A percentile compares a stretch with the other conserved stretches of the same genome.
These are phyloP conservation scores for Exophiala mesophila DNA, from an alignment of 2,329 filamentous ascomycete genomes.

Conservation along the genomic window DNA sequence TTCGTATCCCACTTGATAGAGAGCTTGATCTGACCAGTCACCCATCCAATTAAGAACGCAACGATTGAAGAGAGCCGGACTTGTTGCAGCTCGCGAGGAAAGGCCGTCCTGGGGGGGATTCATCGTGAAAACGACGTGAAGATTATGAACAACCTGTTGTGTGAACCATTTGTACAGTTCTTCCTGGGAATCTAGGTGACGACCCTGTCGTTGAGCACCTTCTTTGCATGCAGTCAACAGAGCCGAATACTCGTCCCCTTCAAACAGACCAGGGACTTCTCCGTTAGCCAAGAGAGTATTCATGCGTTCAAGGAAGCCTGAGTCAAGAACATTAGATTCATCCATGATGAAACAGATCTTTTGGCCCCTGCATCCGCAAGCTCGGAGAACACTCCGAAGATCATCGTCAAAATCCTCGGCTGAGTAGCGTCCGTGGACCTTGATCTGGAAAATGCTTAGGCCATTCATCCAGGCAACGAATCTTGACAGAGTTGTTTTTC, in stretches of 20 bases:
- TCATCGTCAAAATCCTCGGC: constrained; percentile 99
- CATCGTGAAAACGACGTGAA: constrained; percentile 99
- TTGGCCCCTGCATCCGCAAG: constrained; percentile 95
- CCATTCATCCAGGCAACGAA: constrained; percentile 99
- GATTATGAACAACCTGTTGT: constrained; percentile 96
- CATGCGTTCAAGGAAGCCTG: constrained; percentile 98
- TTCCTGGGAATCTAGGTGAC: constrained; percentile 94
- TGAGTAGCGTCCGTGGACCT: constrained; percentile 97
- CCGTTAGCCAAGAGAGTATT: constrained; percentile 97
- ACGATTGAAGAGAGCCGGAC: constrained; percentile 97
- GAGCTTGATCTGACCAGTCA: constrained; percentile 97
- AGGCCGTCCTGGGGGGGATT: constrained; percentile 95
- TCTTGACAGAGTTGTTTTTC: constrained; percentile 94
- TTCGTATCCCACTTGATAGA: constrained; percentile 96
- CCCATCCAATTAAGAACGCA: constrained; percentile 99
- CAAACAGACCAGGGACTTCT: constrained; percentile 97
- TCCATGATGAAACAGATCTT: constrained; percentile 99
- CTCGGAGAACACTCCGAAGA: constrained; percentile 82
- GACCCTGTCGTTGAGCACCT: constrained; percentile 89
- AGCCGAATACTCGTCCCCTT: constrained; percentile 97
- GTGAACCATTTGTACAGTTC: constrained; percentile 99
- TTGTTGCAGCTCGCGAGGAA: constrained; percentile 93
- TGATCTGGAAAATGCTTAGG: constrained; percentile 98
- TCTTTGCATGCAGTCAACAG: constrained; percentile 99
- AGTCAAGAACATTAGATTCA: constrained; percentile 96